Evolutionary conservation across 208 protist genomes (phyloP).

Genomic region (Trypanosoma avium): DNA sequence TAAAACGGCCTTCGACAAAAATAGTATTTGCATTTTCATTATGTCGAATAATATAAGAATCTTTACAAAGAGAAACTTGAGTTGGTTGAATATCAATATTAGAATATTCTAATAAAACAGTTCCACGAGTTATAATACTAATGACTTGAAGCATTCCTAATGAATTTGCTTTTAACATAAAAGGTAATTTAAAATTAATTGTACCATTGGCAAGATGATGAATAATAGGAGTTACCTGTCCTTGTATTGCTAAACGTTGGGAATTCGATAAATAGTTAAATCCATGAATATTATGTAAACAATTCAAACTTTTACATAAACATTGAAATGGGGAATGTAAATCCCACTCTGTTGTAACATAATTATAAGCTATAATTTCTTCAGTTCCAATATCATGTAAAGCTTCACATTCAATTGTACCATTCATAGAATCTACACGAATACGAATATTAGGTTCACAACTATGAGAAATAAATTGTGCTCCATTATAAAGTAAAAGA

Average conservation of each 20-base stretch:
- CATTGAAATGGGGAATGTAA: slow-evolving; percentile 75
- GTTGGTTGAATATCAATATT: slow-evolving; percentile 71
- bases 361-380: slow-evolving; percentile 80
- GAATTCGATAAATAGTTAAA: slow-evolving; percentile 73
- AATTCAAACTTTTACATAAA: slow-evolving; percentile 54
- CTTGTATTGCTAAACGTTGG: slow-evolving; percentile 40
- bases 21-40: slow-evolving; percentile 54
- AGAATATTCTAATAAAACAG: slow-evolving; percentile 63
- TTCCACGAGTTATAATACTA: slow-evolving; percentile 33
- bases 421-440: slow-evolving; percentile 58
- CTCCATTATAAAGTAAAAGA: slow-evolving; percentile 70
- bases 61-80: slow-evolving; percentile 52
- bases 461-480: slow-evolving; percentile 81
- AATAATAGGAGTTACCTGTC: slow-evolving; percentile 56
- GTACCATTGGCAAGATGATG: slow-evolving; percentile 42
- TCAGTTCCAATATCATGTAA: slow-evolving; percentile 59
- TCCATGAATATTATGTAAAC: slow-evolving; percentile 67
- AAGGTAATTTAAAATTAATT: slow-evolving; percentile 46
- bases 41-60: slow-evolving; percentile 59
- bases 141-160: slow-evolving; percentile 35
- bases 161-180: slow-evolving; percentile 30
- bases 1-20: slow-evolving; percentile 73
- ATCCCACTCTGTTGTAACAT: slow-evolving; percentile 84
- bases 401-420: slow-evolving; percentile 71
- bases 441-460: slow-evolving; percentile 80